Conservation (phyloP, 768 basidiomycete genomes). For the Astraeus odoratus region DNA sequence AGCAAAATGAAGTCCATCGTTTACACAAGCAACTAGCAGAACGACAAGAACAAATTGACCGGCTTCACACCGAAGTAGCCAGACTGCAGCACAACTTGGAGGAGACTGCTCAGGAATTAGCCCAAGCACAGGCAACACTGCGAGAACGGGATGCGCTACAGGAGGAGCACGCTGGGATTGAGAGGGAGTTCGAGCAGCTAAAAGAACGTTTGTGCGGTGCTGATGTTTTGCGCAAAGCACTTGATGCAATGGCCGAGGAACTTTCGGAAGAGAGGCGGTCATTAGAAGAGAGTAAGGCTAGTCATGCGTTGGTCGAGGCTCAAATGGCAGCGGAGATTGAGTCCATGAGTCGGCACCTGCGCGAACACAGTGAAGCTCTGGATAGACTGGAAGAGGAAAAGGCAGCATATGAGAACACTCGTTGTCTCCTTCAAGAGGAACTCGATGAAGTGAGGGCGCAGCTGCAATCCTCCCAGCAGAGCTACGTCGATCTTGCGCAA, state of each 20-base stretch:
- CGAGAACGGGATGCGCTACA: conserved; percentile 3
- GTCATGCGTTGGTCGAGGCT: conserved; percentile 28
- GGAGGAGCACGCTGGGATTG: neutral
- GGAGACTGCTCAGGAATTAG: conserved; percentile 3
- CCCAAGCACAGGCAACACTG: neutral
- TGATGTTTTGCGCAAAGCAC: conserved; percentile 32
- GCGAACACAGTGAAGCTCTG: conserved; percentile 9
- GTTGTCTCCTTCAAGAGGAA: conserved; percentile 17
- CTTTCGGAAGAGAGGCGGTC: conserved; percentile 30
- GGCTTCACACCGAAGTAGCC: conserved; percentile 4
- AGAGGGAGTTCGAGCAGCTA: conserved; percentile 2
- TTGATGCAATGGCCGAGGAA: conserved; percentile 29
- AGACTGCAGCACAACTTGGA: neutral
- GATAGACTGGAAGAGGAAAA: conserved; percentile 8
- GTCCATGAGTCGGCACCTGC: conserved; percentile 15
- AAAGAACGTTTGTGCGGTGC: conserved; percentile 15
- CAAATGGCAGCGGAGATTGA: conserved; percentile 24
- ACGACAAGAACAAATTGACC: neutral
- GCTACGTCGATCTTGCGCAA: conserved; percentile 20
- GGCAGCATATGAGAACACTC: conserved; percentile 10
- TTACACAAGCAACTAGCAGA: conserved; percentile 10
- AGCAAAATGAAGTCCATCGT: conserved; percentile 7
- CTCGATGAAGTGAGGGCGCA: conserved; percentile 20
- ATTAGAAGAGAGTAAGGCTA: conserved; percentile 27
- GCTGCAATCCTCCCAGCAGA: conserved; percentile 15